Base-by-base conservation (phyloP, 768 basidiomycete species). In the Leccinum incarnatum region DNA sequence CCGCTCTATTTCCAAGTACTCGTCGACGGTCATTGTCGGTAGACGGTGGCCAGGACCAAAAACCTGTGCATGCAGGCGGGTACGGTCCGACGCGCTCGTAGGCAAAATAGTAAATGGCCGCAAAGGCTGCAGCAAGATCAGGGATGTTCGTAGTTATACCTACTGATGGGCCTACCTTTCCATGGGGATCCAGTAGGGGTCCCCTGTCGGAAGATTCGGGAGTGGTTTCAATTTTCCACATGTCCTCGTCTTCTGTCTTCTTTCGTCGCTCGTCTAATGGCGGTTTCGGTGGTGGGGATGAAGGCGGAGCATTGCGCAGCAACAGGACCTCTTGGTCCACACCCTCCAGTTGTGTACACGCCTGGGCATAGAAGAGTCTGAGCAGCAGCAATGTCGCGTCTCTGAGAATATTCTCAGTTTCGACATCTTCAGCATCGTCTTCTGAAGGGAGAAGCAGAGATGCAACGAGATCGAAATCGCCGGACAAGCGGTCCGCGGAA, bases 11-110 rank as follows among this genome's bases (percentile, higher is more conserved):
- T 91, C 85, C 32, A 99, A 81, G 69, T 95, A 98, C 73, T 98
- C 91, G 65, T 98, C 96, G 57, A 98, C 84, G 1, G 91, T 83
- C 97, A 99, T 98, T 0, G 93, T 95, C 5, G 97, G 97, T 32
- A 98, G 76, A 46, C 88, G 83, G 67, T 97, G 85, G 11, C 83
- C 84, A 14, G 92, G 83, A 15, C 87, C 83, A 75, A 98, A 98
- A 4, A 98, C 95, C 67, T 91, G 85, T 2, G 82, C 75, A 68
- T 88, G 87, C 6, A 97, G 69, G 25, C 86, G 82, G 45, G 86
- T 79, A 58, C 95, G 86, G 64, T 95, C 82, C 19, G 79, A 71
- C 46, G 80, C 75, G 32, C 82, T 80, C 3, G 89, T 83, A 0
- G 95, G 93, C 14, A 98, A 78, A 59, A 99, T 94, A 0, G 91